Conservation (phyloP, 2,329 filamentous ascomycete genomes). For the Trichoderma aggressivum region DNA sequence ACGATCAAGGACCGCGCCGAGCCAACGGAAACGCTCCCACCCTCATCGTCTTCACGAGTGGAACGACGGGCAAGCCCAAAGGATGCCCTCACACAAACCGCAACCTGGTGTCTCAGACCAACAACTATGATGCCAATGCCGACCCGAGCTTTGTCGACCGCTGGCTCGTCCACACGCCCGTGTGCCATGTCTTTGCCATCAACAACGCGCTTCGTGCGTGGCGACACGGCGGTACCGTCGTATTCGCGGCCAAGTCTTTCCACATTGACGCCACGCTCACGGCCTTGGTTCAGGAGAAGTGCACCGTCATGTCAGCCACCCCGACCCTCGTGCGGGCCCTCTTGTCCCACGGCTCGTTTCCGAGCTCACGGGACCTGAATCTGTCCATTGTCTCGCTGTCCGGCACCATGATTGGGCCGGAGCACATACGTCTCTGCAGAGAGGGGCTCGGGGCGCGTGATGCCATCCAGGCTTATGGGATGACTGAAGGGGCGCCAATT, state of each 20-base stretch:
- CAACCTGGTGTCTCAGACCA: slow-evolving; percentile 38
- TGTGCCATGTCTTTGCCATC: slow-evolving; percentile 39
- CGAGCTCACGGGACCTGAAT: slow-evolving; percentile 27
- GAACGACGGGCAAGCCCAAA: slow-evolving; percentile 47
- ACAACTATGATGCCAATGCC: slow-evolving; percentile 36
- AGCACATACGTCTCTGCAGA: slow-evolving; percentile 34
- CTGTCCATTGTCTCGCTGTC: slow-evolving; percentile 35
- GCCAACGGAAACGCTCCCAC: slow-evolving; percentile 25
- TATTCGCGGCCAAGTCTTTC: slow-evolving; percentile 37
- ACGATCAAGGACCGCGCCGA: slow-evolving; percentile 12
- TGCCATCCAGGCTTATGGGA: slow-evolving; percentile 41
- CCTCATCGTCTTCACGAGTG: slow-evolving; percentile 48
- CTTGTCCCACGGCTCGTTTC: slow-evolving; percentile 30
- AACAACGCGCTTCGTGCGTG: slow-evolving; percentile 39
- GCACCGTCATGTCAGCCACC: slow-evolving; percentile 40
- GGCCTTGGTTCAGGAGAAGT: slow-evolving; percentile 33
- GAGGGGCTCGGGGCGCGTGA: slow-evolving; percentile 31
- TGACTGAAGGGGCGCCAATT: slow-evolving; percentile 44
- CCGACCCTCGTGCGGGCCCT: slow-evolving; percentile 36
- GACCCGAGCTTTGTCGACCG: slow-evolving; percentile 29
- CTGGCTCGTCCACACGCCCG: slow-evolving; percentile 39
- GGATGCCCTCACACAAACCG: slow-evolving; percentile 41
- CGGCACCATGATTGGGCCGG: slow-evolving; percentile 30
- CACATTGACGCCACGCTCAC: slow-evolving; percentile 32
- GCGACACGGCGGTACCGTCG: slow-evolving; percentile 33